Base-by-base conservation (phyloP, 768 basidiomycete species). In the Suillus variegatus region DNA sequence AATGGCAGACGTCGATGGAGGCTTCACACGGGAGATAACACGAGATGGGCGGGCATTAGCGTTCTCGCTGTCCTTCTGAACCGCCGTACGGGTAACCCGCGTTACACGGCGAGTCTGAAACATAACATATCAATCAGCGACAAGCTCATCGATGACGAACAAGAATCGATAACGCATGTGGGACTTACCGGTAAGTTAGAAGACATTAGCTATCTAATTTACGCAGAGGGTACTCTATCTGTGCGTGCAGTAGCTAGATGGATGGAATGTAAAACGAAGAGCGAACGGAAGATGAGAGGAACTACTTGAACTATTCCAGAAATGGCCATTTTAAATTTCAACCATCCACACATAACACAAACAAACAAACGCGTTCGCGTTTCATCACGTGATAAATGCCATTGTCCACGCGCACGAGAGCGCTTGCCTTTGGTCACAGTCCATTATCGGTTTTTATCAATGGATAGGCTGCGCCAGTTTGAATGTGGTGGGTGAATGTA, bases 1-100 rank as follows among this genome's bases (percentile, higher is more conserved):
- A 60, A 57, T 47, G 64, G 70, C 68, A n/a, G 75, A 73, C 40
- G 84, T 79, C 16, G 84, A 80, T 66, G 81, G 79, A 55, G 82
- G 83, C 78, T 89, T 89, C 74, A 85, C 80, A 76, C 88, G 88
- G 66, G 88, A 85, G 55, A 82, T 79, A 58, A 86, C 79, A 76
- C 86, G 81, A 65, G 85, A 82, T 51, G 85, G 85, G 65, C 87
- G 86, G 61, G 88, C 86, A 72, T 85, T 86, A 64, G 86, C 86
- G 73, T 91, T 92, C 82, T 92, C 90, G 73, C 79, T 84, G 73
- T 88, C 86, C 73, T 86, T 87, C 72, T 80, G 81, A 57, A 84
- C 81, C 63, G 82, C 77, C 32, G 78, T 78, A 68, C 86, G 85
- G 64, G 84, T 81, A 49, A 82, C 79, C 75, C 87, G 83, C 64